Evolutionary conservation across 495 filamentous ascomycete genomes (phyloP).

Genomic region (Glutinoglossum americanum): DNA sequence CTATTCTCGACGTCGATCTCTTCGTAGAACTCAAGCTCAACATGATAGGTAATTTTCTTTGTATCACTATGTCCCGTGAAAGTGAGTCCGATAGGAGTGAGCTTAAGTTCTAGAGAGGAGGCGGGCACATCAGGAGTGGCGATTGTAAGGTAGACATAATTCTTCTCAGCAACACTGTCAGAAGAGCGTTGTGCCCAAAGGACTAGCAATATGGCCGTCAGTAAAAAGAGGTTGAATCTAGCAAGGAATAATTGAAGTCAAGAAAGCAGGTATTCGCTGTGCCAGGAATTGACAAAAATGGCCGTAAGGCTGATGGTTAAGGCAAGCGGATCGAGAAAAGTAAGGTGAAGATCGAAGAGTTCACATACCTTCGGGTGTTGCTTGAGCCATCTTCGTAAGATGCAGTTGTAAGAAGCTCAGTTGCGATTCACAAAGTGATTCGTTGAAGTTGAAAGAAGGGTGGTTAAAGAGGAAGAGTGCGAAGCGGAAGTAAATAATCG

Average conservation of each 20-base stretch:
- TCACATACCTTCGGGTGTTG: conserved; percentile 16
- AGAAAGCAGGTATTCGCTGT: not conserved
- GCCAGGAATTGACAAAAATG: not conserved
- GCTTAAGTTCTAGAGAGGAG: conserved; percentile 48
- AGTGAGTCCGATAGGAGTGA: conserved; percentile 52
- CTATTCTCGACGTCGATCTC: conserved; percentile 73
- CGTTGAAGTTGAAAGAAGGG: not conserved
- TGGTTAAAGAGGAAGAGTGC: not conserved
- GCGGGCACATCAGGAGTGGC: conserved; percentile 56
- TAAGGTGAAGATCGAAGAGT: not conserved
- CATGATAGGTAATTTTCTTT: conserved; percentile 62
- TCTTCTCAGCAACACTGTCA: conserved; percentile 53
- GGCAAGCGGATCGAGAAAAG: not conserved
- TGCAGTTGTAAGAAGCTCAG: not conserved
- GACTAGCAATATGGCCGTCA: conserved; percentile 31
- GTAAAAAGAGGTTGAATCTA: not conserved
- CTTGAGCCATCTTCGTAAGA: conserved; percentile 9
- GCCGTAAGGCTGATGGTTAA: not conserved
- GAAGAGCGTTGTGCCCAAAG: conserved; percentile 96
- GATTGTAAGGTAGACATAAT: conserved; percentile 84
- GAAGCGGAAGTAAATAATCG: not conserved
- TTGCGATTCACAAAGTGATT: not conserved
- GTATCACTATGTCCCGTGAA: conserved; percentile 66
- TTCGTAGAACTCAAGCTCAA: conserved; percentile 72
- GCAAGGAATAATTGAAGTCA: not conserved